Evolutionary conservation across 345 rosid genomes (phyloP).

Genomic region (Aethionema arabicum): DNA sequence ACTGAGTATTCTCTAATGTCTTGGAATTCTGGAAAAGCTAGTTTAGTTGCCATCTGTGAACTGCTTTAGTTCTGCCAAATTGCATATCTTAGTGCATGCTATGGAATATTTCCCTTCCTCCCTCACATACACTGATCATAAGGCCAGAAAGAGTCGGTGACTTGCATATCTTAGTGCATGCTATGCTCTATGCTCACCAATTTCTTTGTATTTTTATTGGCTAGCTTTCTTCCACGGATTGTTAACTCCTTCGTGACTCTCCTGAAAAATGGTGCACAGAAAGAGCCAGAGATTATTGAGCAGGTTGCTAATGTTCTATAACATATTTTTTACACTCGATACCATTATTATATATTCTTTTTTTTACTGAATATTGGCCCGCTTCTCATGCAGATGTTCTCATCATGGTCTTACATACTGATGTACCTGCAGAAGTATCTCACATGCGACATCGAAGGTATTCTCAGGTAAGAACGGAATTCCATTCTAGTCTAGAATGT

Average conservation of each 20-base stretch:
- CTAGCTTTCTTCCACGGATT: slow-evolving; percentile 68
- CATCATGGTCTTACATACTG: slow-evolving; percentile 67
- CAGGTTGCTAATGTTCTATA: slow-evolving; percentile 52
- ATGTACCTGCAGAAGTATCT: slow-evolving; percentile 74
- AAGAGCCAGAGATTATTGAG: slow-evolving; percentile 86
- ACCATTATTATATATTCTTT: background rate
- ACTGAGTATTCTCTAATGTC: slow-evolving; percentile 3
- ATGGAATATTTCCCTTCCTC: background rate
- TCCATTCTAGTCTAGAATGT: slow-evolving; percentile 10
- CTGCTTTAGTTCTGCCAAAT: background rate
- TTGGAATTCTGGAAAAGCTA: background rate
- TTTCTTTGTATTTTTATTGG: slow-evolving; percentile 29
- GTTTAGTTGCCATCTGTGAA: background rate
- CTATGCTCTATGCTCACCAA: slow-evolving; percentile 13
- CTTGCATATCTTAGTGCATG: too few relatives aligned
- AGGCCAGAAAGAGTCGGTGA: slow-evolving; percentile 18
- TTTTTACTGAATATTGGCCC: slow-evolving; percentile 10
- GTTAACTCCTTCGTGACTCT: slow-evolving; percentile 57
- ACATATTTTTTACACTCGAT: slow-evolving; percentile 1
- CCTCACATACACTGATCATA: background rate
- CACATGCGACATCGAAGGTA: slow-evolving; percentile 40
- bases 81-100: slow-evolving; percentile 6
- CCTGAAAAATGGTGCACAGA: slow-evolving; percentile 72
- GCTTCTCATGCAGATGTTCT: slow-evolving; percentile 60
- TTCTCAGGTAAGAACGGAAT: slow-evolving; percentile 58